These are phyloP conservation scores for Dimocarpus longan DNA, from an alignment of 345 rosid genomes.

Conservation along the genomic window DNA sequence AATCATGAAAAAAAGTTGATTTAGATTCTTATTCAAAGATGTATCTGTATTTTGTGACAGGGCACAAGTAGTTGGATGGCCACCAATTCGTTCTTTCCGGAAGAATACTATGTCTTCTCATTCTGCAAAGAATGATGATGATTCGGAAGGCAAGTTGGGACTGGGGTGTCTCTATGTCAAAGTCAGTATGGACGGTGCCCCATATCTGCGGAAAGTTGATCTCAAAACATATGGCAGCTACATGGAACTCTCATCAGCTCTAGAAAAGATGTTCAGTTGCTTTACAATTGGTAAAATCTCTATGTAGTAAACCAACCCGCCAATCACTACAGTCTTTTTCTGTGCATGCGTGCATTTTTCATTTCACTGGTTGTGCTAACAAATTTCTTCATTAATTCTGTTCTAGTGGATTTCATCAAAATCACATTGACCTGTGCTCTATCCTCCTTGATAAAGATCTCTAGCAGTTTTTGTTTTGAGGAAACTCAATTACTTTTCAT, in stretches of 20 bases:
- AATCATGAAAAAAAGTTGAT: background rate
- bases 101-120: conserved; percentile 73
- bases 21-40: background rate
- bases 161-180: conserved; percentile 64
- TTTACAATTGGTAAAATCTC: conserved; percentile 60
- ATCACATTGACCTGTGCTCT: background rate
- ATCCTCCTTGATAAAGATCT: background rate
- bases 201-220: conserved; percentile 77
- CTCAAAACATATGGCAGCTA: conserved; percentile 65
- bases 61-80: conserved; percentile 86
- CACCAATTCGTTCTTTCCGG: conserved; percentile 74
- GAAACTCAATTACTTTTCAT: conserved; percentile 15
- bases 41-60: conserved; percentile 34
- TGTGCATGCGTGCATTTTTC: background rate
- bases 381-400: background rate
- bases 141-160: conserved; percentile 47
- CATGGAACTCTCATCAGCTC: conserved; percentile 53
- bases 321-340: conserved; percentile 5
- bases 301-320: background rate
- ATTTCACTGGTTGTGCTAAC: background rate
- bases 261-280: conserved; percentile 80
- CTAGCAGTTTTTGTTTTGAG: background rate
- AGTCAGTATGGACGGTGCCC: conserved; percentile 87
- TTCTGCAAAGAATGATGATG: conserved; percentile 48
- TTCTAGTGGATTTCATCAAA: background rate